Base-by-base conservation (phyloP, 148 eudicot species). In the Silene conica region DNA sequence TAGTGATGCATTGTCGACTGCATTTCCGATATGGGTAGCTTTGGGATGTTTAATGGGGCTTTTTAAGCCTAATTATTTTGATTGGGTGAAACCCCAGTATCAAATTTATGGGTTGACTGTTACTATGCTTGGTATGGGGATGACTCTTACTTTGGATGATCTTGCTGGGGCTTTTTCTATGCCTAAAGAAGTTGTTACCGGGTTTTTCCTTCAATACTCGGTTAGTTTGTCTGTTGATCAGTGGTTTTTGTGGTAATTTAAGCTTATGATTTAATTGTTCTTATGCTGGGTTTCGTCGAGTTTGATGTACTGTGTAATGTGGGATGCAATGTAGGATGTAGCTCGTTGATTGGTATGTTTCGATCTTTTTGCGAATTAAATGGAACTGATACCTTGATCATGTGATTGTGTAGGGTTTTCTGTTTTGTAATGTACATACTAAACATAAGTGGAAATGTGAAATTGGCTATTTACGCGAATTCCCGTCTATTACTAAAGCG, bases 111-210 rank as follows among this genome's bases (percentile, higher is more conserved):
- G 91, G 2, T 80, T 92, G 79, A 85, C 92, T 0, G 5, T 92
- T 46, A 92, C 90, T 67, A 92, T 92, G 97, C 84, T 92, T 76
- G 97, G 97, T 18, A 92, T 89, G 97, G 97, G 97, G 3, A 89
- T 92, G 97, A 89, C 95, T 20, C 83, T 92, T 61, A 92, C 90
- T 34, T 83, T 89, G 65, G 88, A 92, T 85, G 97, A 92, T 83
- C 88, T 89, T 74, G 79, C 85, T 43, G 92, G 85, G 3, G 97
- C 95, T 69, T 76, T 92, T 74, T 81, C 97, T 38, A 92, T 92
- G 97, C 92, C 92, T n/a, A 89, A 83, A 80, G 88, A 92, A 76
- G 71, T 89, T 52, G 63, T 88, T 21, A 11, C 80, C 48, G 95
- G 97, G 3, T 89, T 92, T 74, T 41, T 82, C 10, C 89, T 92